A percentile compares a stretch with the other conserved stretches of the same genome.
phyloP scores from a whole-genome alignment of 257 asterid genomes.

The Petrea volubilis region DNA sequence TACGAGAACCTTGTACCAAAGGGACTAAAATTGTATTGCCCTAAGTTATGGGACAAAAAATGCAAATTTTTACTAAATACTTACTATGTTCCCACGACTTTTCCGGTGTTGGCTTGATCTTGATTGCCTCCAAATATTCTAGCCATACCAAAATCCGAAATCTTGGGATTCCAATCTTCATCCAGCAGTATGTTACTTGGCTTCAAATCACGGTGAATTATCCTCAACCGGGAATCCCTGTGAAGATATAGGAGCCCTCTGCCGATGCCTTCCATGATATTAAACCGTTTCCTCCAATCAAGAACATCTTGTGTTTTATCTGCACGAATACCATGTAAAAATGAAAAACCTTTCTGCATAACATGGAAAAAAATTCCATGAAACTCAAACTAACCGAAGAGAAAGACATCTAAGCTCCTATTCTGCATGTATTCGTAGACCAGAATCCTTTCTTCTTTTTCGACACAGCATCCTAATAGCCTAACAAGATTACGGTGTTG shows the following conservation, averaged over 20 bases:
- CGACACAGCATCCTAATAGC: constrained; percentile 42
- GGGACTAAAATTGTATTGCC: too few relatives aligned
- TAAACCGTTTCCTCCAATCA: constrained; percentile 39
- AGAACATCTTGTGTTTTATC: constrained; percentile 26
- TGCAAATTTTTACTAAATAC: neutral
- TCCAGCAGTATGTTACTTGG: constrained; percentile 45
- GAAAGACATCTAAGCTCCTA: constrained; percentile 43
- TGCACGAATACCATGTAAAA: neutral
- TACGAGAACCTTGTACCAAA: too few relatives aligned
- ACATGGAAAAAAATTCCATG: too few relatives aligned
- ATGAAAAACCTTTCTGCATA: neutral
- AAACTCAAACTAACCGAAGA: constrained; percentile 36
- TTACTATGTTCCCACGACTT: constrained; percentile 46
- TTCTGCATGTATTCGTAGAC: constrained; percentile 44
- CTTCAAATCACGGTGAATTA: constrained; percentile 43
- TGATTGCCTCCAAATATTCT: constrained; percentile 48
- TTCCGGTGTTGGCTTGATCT: constrained; percentile 41
- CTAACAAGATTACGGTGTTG: constrained; percentile 51
- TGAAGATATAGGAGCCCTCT: constrained; percentile 49
- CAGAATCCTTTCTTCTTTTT: constrained; percentile 42
- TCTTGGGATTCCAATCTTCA: constrained; percentile 38
- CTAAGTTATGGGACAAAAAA: too few relatives aligned
- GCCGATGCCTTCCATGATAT: constrained; percentile 45
- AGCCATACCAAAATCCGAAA: constrained; percentile 57
- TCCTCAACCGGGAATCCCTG: constrained; percentile 42